These are phyloP conservation scores for Russula foetens DNA, from an alignment of 768 basidiomycete genomes.

Conservation along the genomic window DNA sequence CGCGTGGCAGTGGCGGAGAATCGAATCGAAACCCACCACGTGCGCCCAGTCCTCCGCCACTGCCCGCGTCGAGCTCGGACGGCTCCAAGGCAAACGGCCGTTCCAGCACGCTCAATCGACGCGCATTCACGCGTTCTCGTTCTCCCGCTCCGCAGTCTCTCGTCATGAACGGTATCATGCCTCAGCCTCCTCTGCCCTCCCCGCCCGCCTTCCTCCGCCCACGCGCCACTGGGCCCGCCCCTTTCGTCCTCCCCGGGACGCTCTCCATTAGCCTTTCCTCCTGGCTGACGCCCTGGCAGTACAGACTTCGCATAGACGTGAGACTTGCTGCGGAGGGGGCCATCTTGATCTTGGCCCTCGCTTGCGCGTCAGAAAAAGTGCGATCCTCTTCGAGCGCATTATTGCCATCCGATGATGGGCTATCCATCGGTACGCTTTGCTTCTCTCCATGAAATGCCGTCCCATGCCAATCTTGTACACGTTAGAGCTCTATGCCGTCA, in stretches of 20 bases:
- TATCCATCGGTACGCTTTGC: conserved; percentile 15
- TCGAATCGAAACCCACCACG: conserved; percentile 1
- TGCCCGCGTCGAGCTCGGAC: conserved; percentile 28
- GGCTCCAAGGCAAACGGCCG: conserved; percentile 34
- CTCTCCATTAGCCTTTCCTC: conserved; percentile 39
- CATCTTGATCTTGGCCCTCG: conserved; percentile 55
- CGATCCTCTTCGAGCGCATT: conserved; percentile 17
- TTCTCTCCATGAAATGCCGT: not conserved
- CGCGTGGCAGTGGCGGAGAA: not conserved
- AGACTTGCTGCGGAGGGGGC: conserved; percentile 56
- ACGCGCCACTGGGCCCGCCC: conserved; percentile 25
- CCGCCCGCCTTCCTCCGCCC: conserved; percentile 38
- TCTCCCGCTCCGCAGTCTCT: conserved; percentile 45
- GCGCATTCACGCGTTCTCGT: conserved; percentile 62
- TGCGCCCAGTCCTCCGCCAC: conserved; percentile 8
- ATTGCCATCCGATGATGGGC: conserved; percentile 6
- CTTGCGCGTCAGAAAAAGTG: conserved; percentile 47
- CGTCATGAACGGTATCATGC: conserved; percentile 29
- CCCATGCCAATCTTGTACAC: conserved; percentile 1
- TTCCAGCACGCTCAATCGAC: conserved; percentile 29
- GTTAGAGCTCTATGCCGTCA: conserved; percentile 12
- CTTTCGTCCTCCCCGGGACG: conserved; percentile 40
- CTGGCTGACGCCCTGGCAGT: conserved; percentile 33
- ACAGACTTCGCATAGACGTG: conserved; percentile 50
- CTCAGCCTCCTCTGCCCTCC: conserved; percentile 31